phyloP scores from a whole-genome alignment of 2,329 filamentous ascomycete species.

The Massarina eburnea region DNA sequence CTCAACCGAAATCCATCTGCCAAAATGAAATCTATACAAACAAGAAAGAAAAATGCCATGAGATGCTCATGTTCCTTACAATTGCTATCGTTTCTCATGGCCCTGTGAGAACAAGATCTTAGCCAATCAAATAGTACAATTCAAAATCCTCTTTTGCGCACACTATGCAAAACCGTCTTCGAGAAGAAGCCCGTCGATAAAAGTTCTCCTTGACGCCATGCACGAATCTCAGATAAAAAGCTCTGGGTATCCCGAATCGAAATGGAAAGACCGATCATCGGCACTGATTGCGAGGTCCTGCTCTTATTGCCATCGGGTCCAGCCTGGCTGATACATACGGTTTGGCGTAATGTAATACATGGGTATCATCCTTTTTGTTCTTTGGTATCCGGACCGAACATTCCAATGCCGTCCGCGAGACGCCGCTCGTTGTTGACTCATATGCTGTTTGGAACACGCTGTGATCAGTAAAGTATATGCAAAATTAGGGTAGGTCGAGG shows the following conservation, averaged over 20 bases:
- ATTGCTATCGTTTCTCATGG: conserved; percentile 1
- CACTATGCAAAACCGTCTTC: not conserved
- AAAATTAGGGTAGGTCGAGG: too few species aligned
- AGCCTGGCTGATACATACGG: conserved; percentile 7
- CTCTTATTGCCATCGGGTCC: conserved; percentile 8
- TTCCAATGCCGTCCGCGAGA: conserved; percentile 1
- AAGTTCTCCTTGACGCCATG: not conserved
- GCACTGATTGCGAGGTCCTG: conserved; percentile 1
- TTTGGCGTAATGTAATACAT: not conserved
- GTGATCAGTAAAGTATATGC: too few species aligned
- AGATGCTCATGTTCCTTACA: not conserved
- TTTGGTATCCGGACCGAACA: not conserved
- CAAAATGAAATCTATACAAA: not conserved
- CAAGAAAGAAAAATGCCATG: not conserved
- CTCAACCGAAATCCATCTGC: too few species aligned
- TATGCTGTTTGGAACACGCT: too few species aligned
- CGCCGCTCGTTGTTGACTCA: not conserved
- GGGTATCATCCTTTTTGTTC: not conserved
- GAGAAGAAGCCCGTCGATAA: not conserved
- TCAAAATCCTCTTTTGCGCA: too few species aligned
- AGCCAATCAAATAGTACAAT: too few species aligned
- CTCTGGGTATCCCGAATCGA: conserved; percentile 9
- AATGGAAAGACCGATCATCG: conserved; percentile 1
- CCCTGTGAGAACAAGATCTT: too few species aligned
- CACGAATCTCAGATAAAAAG: not conserved